These are phyloP conservation scores for Ophiocordyceps camponoti-floridani DNA, from an alignment of 2,329 filamentous ascomycete genomes.

Conservation along the genomic window DNA sequence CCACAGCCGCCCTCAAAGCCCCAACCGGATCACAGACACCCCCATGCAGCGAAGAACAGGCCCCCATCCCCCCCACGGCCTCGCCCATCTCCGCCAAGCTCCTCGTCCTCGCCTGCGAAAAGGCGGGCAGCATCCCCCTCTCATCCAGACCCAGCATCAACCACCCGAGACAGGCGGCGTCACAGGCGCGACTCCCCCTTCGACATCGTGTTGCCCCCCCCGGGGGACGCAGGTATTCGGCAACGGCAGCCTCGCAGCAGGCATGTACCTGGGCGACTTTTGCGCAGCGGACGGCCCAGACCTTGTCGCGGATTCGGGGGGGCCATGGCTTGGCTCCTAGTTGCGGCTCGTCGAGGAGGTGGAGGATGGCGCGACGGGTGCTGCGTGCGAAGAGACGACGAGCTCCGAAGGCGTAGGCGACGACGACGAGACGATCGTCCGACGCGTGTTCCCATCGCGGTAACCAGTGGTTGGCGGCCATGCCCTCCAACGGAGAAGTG, in stretches of 20 bases:
- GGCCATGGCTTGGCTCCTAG: constrained; percentile 27
- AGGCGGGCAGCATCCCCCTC: constrained; percentile 22
- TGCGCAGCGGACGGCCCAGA: constrained; percentile 27
- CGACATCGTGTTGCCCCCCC: constrained; percentile 24
- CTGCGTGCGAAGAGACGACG: constrained; percentile 28
- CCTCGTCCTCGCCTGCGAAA: constrained; percentile 12
- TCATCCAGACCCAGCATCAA: constrained; percentile 32
- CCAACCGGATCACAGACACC: constrained; percentile 31
- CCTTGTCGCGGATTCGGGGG: constrained; percentile 24
- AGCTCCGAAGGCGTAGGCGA: constrained; percentile 33
- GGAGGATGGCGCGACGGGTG: constrained; percentile 30
- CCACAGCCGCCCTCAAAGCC: constrained; percentile 25
- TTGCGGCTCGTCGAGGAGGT: constrained; percentile 23
- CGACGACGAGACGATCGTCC: constrained; percentile 29
- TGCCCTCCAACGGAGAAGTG: constrained; percentile 29
- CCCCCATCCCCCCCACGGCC: constrained; percentile 21
- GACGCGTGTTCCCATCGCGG: constrained; percentile 32
- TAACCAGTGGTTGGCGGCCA: constrained; percentile 33
- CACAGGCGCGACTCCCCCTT: constrained; percentile 29
- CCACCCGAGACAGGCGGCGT: constrained; percentile 35
- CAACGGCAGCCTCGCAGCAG: constrained; percentile 23
- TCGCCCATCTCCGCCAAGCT: constrained; percentile 28
- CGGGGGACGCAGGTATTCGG: constrained; percentile 24
- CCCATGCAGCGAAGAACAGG: constrained; percentile 19
- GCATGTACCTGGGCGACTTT: constrained; percentile 32